Evolutionary conservation across 306 rosid genomes (phyloP), one percentile per base, ranked within the genome.

Genomic region (Parietaria judaica): DNA sequence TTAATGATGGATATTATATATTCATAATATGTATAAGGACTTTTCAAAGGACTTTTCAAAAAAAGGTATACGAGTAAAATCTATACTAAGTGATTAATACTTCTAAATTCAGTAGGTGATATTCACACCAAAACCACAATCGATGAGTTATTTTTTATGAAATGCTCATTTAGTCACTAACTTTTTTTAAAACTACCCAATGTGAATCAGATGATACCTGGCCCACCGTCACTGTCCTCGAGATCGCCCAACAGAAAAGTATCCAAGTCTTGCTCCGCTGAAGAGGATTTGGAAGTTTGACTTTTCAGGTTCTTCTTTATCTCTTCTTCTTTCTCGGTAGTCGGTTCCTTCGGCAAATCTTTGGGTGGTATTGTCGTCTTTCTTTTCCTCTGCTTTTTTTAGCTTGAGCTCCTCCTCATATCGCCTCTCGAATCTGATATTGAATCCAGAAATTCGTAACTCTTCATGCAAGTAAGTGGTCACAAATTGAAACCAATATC

Each of bases 191-290:
- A n/a, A n/a, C n/a, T n/a, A n/a, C n/a, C n/a, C n/a, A n/a, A n/a
- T n/a, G n/a, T 46, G 58, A 39, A 66, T 76, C 50, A 10, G 43
- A 51, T 49, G 16, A 64, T 75, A 91, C 98, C 98, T 71, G 79
- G 80, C 62, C 74, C 95, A 36, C 83, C 96, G 68, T 91, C 98
- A 52, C 96, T 85, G 74, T 85, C 98, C 78, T 91, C 98, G 74
- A 85, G 91, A 81, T 91, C 98, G 64, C 96, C 98, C 74, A 91
- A 87, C 65, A 91, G 95, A 72, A 91, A 91, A 15, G 86, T 74
- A 70, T 91, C 96, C 78, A 87, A 65, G 71, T 91, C 98, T 74
- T 87, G 96, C 72, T 87, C 98, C 60, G 80, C 74, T 14, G 91
- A 76, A 44, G 92, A 83, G 73, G 88, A 62, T 46, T 79, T 82